Base-by-base conservation (phyloP, 2,329 filamentous ascomycete species). In the Pseudogymnoascus sp. region DNA sequence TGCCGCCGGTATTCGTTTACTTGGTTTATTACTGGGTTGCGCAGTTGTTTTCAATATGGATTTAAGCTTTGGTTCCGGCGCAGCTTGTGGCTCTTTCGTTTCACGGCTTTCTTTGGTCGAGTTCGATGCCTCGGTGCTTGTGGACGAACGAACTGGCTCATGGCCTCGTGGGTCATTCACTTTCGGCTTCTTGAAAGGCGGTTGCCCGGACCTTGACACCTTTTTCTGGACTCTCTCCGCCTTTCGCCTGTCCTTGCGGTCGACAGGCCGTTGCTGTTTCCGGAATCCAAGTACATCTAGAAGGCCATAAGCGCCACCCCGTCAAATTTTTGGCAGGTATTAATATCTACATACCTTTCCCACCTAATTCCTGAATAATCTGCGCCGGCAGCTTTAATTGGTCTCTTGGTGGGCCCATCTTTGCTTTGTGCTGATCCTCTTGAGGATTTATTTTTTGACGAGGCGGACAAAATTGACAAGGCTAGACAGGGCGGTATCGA, bases 331-430 rank as follows among this genome's bases (percentile, higher is more conserved):
- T 22, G 8, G 28, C 19, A 33, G 22, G 5, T 1, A 31, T 60
- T 53, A 28, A 8, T 19, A 35, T 28, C 16, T 40, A 56, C 26
- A 64, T 66, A 73, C 72, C 68, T 64, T 75, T 69, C 19, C 70
- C 70, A 16, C 75, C 78, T 16, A 83, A 70, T 68, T 82, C 75
- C 61, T 77, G 76, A 37, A 82, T 72, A 6, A 83, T 69, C 35
- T 74, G 70, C 26, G 73, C 73, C 2, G 80, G 80, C 4, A 82
- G 71, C 46, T 76, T 74, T 16, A 81, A 73, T 61, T 74, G 74
- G 60, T 74, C 77, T 33, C 72, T 72, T 38, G 65, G 66, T 37
- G 68, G 66, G 11, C 8, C 16, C 59, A 60, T 60, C 14, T 60
- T 60, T 28, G 28, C 8, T 60, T 8, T 22, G 59, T 38, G 33